Base-by-base conservation (phyloP, 441 rosid species). In the Populus trichocarpa region DNA sequence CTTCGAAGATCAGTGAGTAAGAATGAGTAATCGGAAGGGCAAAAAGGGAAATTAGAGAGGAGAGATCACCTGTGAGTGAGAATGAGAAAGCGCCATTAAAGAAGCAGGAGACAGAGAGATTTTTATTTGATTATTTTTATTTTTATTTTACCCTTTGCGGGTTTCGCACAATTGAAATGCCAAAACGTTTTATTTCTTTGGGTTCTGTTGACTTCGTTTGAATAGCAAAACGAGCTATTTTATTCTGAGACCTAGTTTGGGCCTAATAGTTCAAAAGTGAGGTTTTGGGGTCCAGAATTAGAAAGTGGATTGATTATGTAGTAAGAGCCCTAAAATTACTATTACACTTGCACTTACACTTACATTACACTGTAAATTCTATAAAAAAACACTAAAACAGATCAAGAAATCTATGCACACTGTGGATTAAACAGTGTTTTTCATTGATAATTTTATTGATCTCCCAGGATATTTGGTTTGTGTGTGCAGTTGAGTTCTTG, bases 41-140 rank as follows among this genome's bases (percentile, higher is more conserved):
- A 59, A 79, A 63, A 66, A 0, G 5, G 61, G 57, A 30, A 74
- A 72, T 25, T 11, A 25, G 72, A 61, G 74, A 46, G 75, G 68
- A 35, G 23, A 16, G 16, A 30, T 42, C 20, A 78, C 80, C 81
- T 66, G 59, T 23, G 57, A 42, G 71, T 61, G 70, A 64, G 33
- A 75, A 72, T 76, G 76, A 35, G 68, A 78, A 59, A 67, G 72
- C 75, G 77, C 70, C 82, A 70, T 64, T 57, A 25, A 20, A 67
- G 46, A 38, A 35, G 65, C 46, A 20, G 23, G 33, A n/a, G 26
- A 77, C n/a, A 30, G 72, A 38, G 20, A 46, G 57, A 46, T 46
- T 46, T 11, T 14, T 46, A 46, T 46, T 46, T 38, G 12, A 46
- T 40, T 11, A 3, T 46, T 46, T 1, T 46, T 46, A 3, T 6